A percentile compares a stretch with the other conserved stretches of the same genome.
These are phyloP conservation scores for Toxoplasma gondii DNA, from an alignment of 169 alveolate genomes.

Conservation along the genomic window DNA sequence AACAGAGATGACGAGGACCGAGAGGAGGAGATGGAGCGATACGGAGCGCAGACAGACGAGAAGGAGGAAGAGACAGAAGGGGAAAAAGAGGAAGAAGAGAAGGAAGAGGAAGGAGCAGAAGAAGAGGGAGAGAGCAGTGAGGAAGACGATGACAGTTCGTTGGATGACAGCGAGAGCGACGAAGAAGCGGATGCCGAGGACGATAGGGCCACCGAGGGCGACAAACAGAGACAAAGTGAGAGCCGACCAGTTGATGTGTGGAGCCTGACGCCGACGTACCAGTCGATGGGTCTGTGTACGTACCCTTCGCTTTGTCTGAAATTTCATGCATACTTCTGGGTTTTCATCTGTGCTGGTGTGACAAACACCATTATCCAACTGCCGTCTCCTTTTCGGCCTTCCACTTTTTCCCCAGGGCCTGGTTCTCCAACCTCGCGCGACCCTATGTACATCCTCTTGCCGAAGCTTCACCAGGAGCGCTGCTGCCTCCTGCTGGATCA, in stretches of 20 bases:
- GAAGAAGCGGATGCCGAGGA: neutral
- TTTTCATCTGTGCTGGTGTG: no score
- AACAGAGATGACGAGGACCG: neutral
- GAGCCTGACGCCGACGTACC: no score
- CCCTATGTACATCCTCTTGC: constrained; percentile 17
- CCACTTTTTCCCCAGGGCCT: no score
- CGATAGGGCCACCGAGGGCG: no score
- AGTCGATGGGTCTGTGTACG: no score
- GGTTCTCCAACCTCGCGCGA: neutral
- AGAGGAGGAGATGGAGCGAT: neutral
- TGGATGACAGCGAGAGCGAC: neutral
- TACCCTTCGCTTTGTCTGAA: no score
- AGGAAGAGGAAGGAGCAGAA: neutral
- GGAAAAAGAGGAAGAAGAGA: neutral
- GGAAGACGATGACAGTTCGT: neutral
- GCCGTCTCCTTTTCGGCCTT: no score
- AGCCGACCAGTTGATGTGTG: no score
- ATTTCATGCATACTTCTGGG: no score
- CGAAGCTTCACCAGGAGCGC: constrained; percentile 63
- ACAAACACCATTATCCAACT: no score
- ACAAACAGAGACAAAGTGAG: no score
- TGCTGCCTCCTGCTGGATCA: constrained; percentile 41
- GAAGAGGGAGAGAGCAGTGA: neutral
- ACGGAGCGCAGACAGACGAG: neutral
- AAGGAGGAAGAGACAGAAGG: neutral